Base-by-base conservation (phyloP, 2,329 filamentous ascomycete species). In the Diaporthe vexans region DNA sequence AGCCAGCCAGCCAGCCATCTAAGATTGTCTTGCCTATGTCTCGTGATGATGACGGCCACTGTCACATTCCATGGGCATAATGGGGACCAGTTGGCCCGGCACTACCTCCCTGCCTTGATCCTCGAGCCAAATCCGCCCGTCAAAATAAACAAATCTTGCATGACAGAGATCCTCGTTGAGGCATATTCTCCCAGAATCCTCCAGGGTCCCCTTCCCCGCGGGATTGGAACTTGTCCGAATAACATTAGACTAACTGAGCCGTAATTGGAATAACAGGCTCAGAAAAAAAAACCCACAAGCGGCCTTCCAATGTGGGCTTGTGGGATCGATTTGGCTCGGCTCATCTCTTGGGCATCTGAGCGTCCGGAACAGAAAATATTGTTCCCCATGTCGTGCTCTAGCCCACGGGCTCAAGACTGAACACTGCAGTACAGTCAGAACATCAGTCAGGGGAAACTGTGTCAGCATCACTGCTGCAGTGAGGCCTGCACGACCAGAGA, bases 61-160 rank as follows among this genome's bases (percentile, higher is more conserved):
- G 63, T 68, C 63, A 54, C 63, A 68, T 68, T 68, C 48, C 48
- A 52, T 52, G 63, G 46, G 37, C 35, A 37, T 37, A 21, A 46
- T 19, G 19, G 43, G 33, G 21, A 26, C 40, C 13, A 19, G 46
- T 54, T 68, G 46, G 48, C 63, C 46, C 29, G 61, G 26, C 61
- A 65, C 61, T 65, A 51, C 43, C 17, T 10, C 26, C 7, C 35
- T 61, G 58, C 43, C 19, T 1, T 43, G 48, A 68, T 52, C 63
- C 63, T 54, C 48, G 29, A 26, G 33, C 48, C 46, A 68, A 54
- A 17, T 40, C 48, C 48, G 33, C 13, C 48, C 17, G 48, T 68
- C 63, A 40, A 68, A 68, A 68, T 68, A 68, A 68, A 68, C 48
- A 68, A 68, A 68, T 68, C 63, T 68, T 68, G 63, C 63, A 54